Conservation (phyloP, 257 asterid species). For the Nicotiana benthamiana region DNA sequence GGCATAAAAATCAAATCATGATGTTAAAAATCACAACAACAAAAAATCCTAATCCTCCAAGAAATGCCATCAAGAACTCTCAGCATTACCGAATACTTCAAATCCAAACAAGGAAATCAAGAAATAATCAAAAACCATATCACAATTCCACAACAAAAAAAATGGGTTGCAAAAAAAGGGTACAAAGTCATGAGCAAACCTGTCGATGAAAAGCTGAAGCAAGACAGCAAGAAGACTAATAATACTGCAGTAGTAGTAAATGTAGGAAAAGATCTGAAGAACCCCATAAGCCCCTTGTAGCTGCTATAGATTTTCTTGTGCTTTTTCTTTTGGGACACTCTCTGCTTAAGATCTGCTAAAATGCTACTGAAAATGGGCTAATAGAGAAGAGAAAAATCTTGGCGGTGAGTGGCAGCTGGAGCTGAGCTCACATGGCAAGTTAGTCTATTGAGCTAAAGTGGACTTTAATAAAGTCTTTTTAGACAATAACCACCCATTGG, state of each 20-base stretch:
- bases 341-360: slow-evolving; percentile 33
- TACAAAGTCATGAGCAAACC: slow-evolving; percentile 23
- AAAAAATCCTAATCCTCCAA: neutral
- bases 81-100: neutral
- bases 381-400: slow-evolving; percentile 1
- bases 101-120: neutral
- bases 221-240: slow-evolving; percentile 39
- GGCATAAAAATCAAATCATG: neutral
- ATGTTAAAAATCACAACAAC: neutral
- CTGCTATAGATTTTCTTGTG: neutral
- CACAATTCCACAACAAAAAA: neutral
- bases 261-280: slow-evolving; percentile 30
- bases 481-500: neutral
- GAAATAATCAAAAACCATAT: neutral
- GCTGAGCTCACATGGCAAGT: slow-evolving; percentile 10
- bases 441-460: slow-evolving; percentile 1
- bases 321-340: slow-evolving; percentile 2
- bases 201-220: slow-evolving; percentile 51
- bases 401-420: slow-evolving; percentile 21
- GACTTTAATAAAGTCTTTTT: slow-evolving; percentile 17
- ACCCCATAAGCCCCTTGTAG: slow-evolving; percentile 25
- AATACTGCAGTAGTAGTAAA: slow-evolving; percentile 22
- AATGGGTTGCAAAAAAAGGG: neutral
- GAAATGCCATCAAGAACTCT: neutral
- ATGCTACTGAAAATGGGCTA: neutral